Conservation (phyloP, 2,329 filamentous ascomycete species). For the Hymenoscyphus linearis region DNA sequence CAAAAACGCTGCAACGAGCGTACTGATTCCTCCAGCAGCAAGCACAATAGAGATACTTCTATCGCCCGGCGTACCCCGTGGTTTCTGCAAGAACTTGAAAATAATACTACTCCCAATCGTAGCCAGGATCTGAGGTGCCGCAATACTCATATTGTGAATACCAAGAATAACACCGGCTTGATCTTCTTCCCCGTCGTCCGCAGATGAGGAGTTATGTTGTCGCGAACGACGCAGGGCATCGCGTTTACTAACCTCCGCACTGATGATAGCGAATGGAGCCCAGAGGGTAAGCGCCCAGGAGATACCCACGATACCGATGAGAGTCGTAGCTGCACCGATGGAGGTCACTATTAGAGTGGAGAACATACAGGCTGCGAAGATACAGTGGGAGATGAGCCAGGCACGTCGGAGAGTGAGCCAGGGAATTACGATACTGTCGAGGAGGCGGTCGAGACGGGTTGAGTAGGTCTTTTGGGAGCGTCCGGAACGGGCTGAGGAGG, state of each 20-base stretch:
- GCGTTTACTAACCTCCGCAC: conserved; percentile 80
- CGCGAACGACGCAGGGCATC: conserved; percentile 58
- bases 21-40: conserved; percentile 74
- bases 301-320: conserved; percentile 79
- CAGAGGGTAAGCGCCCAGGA: conserved; percentile 91
- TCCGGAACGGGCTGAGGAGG: conserved; percentile 29
- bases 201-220: conserved; percentile 9
- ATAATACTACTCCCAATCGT: conserved; percentile 79
- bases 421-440: conserved; percentile 67
- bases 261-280: conserved; percentile 94
- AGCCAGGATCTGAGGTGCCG: conserved; percentile 84
- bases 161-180: conserved; percentile 70
- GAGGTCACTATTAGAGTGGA: conserved; percentile 73
- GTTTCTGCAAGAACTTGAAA: conserved; percentile 83
- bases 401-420: conserved; percentile 81
- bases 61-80: conserved; percentile 76
- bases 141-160: conserved; percentile 93
- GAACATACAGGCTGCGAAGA: conserved; percentile 78
- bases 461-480: conserved; percentile 25
- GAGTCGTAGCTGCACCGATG: conserved; percentile 64
- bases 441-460: conserved; percentile 31
- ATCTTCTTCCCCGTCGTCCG: conserved; percentile 15
- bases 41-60: conserved; percentile 83
- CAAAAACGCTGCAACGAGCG: conserved; percentile 70
- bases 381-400: conserved; percentile 80